Conservation (phyloP, 768 basidiomycete genomes). For the Tylopilus vinaceipallidus region DNA sequence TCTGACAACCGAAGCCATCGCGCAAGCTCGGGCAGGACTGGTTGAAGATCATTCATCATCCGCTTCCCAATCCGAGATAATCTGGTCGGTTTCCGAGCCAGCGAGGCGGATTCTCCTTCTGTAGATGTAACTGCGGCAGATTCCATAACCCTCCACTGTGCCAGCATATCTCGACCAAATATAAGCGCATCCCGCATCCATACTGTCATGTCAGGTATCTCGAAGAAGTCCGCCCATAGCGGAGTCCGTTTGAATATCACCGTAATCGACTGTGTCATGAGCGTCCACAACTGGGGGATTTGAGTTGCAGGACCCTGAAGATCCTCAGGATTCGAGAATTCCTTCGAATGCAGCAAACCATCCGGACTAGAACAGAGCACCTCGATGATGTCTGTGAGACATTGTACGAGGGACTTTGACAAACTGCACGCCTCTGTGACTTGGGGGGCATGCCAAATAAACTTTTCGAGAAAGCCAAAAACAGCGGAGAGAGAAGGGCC, state of each 20-base stretch:
- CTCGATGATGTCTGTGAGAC: slow-evolving; percentile 90
- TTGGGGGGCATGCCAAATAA: slow-evolving; percentile 54
- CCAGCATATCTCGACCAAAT: slow-evolving; percentile 83
- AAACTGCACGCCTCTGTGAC: slow-evolving; percentile 85
- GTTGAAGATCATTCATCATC: slow-evolving; percentile 78
- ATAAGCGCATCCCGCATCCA: slow-evolving; percentile 99
- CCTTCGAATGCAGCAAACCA: slow-evolving; percentile 60
- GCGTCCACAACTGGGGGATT: slow-evolving; percentile 73
- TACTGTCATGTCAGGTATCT: slow-evolving; percentile 79
- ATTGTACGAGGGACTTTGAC: slow-evolving; percentile 89
- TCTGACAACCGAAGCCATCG: slow-evolving; percentile 93
- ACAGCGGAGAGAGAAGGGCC: slow-evolving; percentile 69
- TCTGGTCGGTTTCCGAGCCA: slow-evolving; percentile 37
- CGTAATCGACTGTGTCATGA: slow-evolving; percentile 77
- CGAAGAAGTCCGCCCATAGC: slow-evolving; percentile 77
- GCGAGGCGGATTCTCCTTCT: slow-evolving; percentile 19
- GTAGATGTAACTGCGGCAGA: slow-evolving; percentile 40
- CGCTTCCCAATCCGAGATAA: slow-evolving; percentile 61
- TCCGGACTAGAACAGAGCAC: slow-evolving; percentile 72
- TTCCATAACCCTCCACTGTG: slow-evolving; percentile 79
- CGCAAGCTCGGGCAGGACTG: slow-evolving; percentile 73
- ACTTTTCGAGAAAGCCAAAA: slow-evolving; percentile 61
- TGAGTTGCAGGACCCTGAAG: slow-evolving; percentile 46
- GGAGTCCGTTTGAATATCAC: slow-evolving; percentile 86
- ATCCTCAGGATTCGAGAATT: slow-evolving; percentile 48